Evolutionary conservation across 768 basidiomycete species (phyloP).

Genomic region (Butyriboletus loyo): DNA sequence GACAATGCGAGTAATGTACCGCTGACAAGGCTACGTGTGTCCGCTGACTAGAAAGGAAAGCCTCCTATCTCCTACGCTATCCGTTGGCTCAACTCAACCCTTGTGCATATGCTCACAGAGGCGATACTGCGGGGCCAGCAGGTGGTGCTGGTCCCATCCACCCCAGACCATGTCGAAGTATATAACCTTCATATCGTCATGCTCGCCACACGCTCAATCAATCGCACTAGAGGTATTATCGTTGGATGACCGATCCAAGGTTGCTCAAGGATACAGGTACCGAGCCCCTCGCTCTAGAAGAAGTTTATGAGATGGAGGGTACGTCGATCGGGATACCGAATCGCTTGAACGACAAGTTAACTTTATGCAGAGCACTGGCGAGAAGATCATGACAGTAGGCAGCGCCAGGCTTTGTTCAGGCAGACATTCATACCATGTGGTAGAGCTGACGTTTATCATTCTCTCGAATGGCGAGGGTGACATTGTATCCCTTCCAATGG

Average conservation of each 20-base stretch:
- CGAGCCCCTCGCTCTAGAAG: conserved; percentile 73
- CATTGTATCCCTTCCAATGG: conserved; percentile 54
- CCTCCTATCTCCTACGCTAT: conserved; percentile 14
- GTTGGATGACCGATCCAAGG: conserved; percentile 81
- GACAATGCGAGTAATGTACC: background rate
- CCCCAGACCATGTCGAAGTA: conserved; percentile 47
- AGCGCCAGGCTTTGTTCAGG: background rate
- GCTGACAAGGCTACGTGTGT: too few species aligned
- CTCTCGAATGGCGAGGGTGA: conserved; percentile 42
- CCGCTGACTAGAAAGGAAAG: conserved; percentile 14
- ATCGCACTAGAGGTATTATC: conserved; percentile 64
- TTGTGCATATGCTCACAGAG: conserved; percentile 17
- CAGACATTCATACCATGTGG: background rate
- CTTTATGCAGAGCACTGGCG: conserved; percentile 72
- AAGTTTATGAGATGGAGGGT: conserved; percentile 93
- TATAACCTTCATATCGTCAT: background rate
- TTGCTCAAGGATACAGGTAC: conserved; percentile 79
- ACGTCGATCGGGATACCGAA: conserved; percentile 16
- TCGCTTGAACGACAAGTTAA: background rate
- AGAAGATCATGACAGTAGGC: conserved; percentile 72
- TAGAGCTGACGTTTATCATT: conserved; percentile 89
- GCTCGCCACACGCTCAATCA: background rate
- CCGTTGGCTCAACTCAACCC: too few species aligned
- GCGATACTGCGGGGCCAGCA: conserved; percentile 58
- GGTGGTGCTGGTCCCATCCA: conserved; percentile 81